Evolutionary conservation across 176 grass and related monocot species (phyloP).

Genomic region (Phoenix roebelenii): DNA sequence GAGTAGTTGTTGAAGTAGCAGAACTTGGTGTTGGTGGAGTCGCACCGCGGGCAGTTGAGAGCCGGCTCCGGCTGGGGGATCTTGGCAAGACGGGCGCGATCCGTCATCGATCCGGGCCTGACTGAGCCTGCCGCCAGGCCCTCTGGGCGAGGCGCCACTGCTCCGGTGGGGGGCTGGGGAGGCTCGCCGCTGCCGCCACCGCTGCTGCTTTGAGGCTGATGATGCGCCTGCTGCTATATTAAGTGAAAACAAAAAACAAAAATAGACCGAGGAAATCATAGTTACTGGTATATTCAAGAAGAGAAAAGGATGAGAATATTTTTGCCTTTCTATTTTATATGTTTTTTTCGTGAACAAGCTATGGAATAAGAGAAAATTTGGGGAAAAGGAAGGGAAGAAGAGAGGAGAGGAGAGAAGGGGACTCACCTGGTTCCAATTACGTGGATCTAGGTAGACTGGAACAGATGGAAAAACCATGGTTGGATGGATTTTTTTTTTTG

Average conservation of each 20-base stretch:
- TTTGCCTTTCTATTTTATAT: slow-evolving; percentile 11
- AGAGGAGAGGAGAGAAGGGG: neutral
- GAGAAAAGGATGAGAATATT: slow-evolving; percentile 8
- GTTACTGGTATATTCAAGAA: slow-evolving; percentile 36
- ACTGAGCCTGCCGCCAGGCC: neutral
- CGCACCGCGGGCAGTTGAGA: slow-evolving; percentile 18
- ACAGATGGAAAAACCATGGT: slow-evolving; percentile 16
- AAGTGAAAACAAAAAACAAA: slow-evolving; percentile 23
- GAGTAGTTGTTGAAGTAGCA: slow-evolving; percentile 27
- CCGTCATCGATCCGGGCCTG: slow-evolving; percentile 12
- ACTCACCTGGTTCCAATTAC: slow-evolving; percentile 21
- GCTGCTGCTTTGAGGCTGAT: neutral
- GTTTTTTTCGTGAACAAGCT: slow-evolving; percentile 22
- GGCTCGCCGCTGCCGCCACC: neutral
- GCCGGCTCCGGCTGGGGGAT: slow-evolving; percentile 16
- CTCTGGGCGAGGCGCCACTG: neutral
- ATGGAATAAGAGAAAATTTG: slow-evolving; percentile 14
- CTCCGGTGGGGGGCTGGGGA: neutral
- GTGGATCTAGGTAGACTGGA: slow-evolving; percentile 13
- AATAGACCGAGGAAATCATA: slow-evolving; percentile 27
- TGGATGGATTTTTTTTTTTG: neutral
- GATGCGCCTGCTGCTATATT: neutral
- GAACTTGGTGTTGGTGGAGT: slow-evolving; percentile 22
- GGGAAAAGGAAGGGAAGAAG: neutral
- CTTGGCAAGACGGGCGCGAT: slow-evolving; percentile 5